Evolutionary conservation across 257 asterid species (phyloP).

Genomic region (Penstemon davidsonii): DNA sequence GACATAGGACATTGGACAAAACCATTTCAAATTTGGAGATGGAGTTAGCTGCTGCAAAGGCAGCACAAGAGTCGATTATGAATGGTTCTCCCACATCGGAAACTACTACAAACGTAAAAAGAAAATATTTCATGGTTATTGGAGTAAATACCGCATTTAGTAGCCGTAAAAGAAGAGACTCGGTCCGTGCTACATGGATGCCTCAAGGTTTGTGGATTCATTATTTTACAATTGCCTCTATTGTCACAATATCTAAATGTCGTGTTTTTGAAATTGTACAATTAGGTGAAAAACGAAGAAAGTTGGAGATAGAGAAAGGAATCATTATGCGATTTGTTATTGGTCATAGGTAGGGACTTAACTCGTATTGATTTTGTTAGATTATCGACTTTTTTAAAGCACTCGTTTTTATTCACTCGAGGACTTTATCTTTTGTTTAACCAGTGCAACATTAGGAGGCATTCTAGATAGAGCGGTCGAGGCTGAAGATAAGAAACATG

Average conservation of each 20-base stretch:
- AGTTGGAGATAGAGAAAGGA: conserved; percentile 77
- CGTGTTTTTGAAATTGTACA: conserved; percentile 15
- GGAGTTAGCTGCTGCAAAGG: conserved; percentile 86
- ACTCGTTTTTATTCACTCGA: neutral
- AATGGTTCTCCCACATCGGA: conserved; percentile 72
- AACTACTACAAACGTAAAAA: conserved; percentile 37
- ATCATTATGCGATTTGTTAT: conserved; percentile 78
- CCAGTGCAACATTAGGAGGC: conserved; percentile 86
- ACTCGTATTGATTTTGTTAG: neutral
- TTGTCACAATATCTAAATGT: conserved; percentile 21
- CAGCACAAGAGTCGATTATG: conserved; percentile 69
- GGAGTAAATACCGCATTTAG: conserved; percentile 93
- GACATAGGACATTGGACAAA: conserved; percentile 65
- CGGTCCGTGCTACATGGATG: conserved; percentile 94
- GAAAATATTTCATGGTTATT: conserved; percentile 74
- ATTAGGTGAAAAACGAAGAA: conserved; percentile 66
- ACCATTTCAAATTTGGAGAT: conserved; percentile 76
- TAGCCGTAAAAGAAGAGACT: conserved; percentile 86
- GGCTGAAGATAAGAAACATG: conserved; percentile 84
- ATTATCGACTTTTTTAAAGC: neutral
- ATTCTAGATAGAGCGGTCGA: conserved; percentile 84
- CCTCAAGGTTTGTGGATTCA: conserved; percentile 62
- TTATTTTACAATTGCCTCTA: conserved; percentile 11
- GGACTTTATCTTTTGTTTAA: neutral
- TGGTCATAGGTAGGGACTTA: conserved; percentile 64